Base-by-base conservation (phyloP, 345 rosid species). In the Adansonia digitata region DNA sequence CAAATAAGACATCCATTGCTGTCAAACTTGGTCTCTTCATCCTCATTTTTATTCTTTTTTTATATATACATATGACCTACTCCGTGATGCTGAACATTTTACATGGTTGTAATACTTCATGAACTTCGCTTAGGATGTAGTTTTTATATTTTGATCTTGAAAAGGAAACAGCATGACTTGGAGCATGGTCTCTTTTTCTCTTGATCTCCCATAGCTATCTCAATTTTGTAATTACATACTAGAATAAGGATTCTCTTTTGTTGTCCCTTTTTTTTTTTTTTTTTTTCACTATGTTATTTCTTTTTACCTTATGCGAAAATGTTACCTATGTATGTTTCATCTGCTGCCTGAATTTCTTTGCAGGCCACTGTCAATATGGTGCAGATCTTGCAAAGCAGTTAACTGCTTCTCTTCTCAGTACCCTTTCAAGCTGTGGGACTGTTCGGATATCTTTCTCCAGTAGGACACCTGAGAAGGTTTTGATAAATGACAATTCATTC, bases 391-490 rank as follows among this genome's bases (percentile, higher is more conserved):
- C 97, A 60, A 90, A 88, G 83, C 92, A 90, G 85, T 84, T 95
- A 86, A 82, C 88, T 68, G 75, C 87, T 74, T 46, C 73, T 62
- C 81, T 91, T 78, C 86, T 84, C 56, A 82, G 83, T 68, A 94
- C 88, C 65, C 89, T 90, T 66, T 79, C 61, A 55, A 89, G 84
- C 65, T 90, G 99, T 77, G 99, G 99, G 73, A 91, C 89, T 73
- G 84, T 95, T 79, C 88, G 92, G 82, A 85, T 95, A 80, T 87
- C 94, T 74, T 87, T 95, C 82, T 93, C 98, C 9, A 82, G 65
- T 75, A 91, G 84, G 84, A 92, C 98, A 53, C 97, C 98, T 64
- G 84, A 76, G 72, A 95, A 95, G 98, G 99, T 93, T 83, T 74
- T 8, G 34, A 8, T 17, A 64, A 34, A 34, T 34, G 4, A 49